phyloP scores from a whole-genome alignment of 805 yeast species.

The Kodamaea kaohsiungensis region DNA sequence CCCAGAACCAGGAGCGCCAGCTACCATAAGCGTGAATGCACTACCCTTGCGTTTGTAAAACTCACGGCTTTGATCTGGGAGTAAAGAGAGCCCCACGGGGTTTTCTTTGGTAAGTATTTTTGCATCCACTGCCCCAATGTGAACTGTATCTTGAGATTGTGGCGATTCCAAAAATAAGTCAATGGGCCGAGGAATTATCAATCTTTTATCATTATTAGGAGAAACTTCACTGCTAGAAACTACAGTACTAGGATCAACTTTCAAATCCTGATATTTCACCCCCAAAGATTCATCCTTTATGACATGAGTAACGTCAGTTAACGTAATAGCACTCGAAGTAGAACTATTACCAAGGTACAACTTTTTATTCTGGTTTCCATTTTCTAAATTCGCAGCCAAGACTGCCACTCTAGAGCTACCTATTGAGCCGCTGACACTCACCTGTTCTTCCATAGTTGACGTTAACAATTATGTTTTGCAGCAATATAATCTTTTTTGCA shows the following conservation, averaged over 20 bases:
- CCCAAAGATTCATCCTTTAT: background rate
- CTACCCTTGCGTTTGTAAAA: conserved; percentile 29
- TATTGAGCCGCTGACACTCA: background rate
- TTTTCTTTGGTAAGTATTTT: background rate
- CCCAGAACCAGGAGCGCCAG: conserved; percentile 31
- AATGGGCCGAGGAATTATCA: background rate
- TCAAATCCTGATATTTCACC: background rate
- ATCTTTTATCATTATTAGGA: background rate
- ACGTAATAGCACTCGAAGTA: background rate
- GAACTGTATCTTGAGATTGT: background rate
- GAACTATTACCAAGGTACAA: background rate
- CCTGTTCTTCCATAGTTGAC: background rate
- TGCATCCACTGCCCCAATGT: background rate
- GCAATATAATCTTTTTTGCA: background rate
- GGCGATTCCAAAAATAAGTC: background rate
- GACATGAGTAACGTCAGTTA: background rate
- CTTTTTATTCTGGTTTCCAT: background rate
- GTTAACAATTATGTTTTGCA: background rate
- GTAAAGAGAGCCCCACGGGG: conserved; percentile 21
- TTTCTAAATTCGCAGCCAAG: background rate
- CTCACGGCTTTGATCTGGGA: conserved; percentile 33
- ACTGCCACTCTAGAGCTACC: background rate
- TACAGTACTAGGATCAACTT: background rate
- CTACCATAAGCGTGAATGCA: conserved; percentile 39
- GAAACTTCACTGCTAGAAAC: background rate